Evolutionary conservation across 2,329 filamentous ascomycete species (phyloP), one percentile per base, ranked within the genome.

Genomic region (Fusarium sp.): DNA sequence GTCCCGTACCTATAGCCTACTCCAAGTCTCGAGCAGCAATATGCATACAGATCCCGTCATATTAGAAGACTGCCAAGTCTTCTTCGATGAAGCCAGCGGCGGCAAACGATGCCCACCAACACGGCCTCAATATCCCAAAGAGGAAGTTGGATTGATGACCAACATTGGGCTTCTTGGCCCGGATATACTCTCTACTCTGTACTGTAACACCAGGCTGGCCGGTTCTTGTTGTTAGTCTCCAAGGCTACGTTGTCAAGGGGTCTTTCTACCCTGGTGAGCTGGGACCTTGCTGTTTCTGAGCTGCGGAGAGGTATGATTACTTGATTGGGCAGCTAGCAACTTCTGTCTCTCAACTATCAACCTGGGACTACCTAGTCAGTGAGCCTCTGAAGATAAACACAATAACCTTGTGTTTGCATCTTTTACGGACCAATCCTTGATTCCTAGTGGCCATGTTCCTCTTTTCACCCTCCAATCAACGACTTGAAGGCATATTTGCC

Each of bases 81-180:
- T 38, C 13, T 17, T 35, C 29, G 54, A 27, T 43, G 49, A 43
- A 32, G 37, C 46, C 45, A 53, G 32, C 52, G 35, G 44, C 39
- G 29, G 36, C 23, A 46, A 23, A 23, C 36, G 27, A 60, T 52
- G 46, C 36, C 47, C 60, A 57, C 55, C 50, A 59, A 46, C 53
- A 57, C 67, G 65, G 65, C 50, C 36, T 25, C 27, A 42, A 48
- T 55, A 37, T 56, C 67, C 57, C 27, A 51, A 69, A 63, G 21
- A 53, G 67, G 67, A 60, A 69, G 67, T 63, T 68, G 33, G 23
- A 19, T 53, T 49, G 36, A 29, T 11, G 8, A 36, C 60, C 57
- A 42, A 52, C 31, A 31, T 39, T 46, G 32, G 15, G 21, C 32
- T 27, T 36, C 43, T 45, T 52, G 14, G 38, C 15, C 37, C 8